A percentile compares a stretch with the other conserved stretches of the same genome.
phyloP scores from a whole-genome alignment of 2,329 filamentous ascomycete species.

The Anthostomella pinea region DNA sequence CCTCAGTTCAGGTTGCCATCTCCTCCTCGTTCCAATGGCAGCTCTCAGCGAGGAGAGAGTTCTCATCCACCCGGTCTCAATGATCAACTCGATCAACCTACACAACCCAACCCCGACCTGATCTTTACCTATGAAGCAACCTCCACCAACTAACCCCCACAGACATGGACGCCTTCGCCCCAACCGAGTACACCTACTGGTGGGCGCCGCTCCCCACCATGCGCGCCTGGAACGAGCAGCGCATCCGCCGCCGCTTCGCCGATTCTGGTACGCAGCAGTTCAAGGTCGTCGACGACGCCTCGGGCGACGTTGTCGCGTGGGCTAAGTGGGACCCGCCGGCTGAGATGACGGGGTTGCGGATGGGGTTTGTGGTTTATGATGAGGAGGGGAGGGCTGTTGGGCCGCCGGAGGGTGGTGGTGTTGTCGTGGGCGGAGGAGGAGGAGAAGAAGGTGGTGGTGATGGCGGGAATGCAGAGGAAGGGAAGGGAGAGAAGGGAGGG shows the following conservation, averaged over 20 bases:
- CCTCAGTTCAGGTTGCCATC: no score
- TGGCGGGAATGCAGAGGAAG: not conserved
- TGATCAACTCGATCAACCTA: no score
- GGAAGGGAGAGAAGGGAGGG: conserved; percentile 1
- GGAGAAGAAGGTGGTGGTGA: not conserved
- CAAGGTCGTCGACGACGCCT: conserved; percentile 25
- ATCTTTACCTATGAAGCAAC: no score
- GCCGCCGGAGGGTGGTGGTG: not conserved
- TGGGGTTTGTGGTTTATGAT: conserved; percentile 22
- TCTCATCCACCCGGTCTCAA: no score
- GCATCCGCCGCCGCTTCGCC: conserved; percentile 24
- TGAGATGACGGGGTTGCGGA: conserved; percentile 14
- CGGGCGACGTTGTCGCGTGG: conserved; percentile 22
- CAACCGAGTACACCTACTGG: conserved; percentile 28
- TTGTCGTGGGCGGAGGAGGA: not conserved
- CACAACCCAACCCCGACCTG: no score
- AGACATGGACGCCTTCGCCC: conserved; percentile 27
- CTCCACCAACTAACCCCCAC: no score
- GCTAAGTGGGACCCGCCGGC: conserved; percentile 26
- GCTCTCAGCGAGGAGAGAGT: no score
- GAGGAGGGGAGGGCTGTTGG: conserved; percentile 10
- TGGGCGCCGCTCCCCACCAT: conserved; percentile 23
- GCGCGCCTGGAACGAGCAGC: conserved; percentile 23
- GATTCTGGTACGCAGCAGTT: conserved; percentile 26
- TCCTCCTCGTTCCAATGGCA: no score